phyloP scores from a whole-genome alignment of 2,329 filamentous ascomycete species.

The Calonectria hongkongensis region DNA sequence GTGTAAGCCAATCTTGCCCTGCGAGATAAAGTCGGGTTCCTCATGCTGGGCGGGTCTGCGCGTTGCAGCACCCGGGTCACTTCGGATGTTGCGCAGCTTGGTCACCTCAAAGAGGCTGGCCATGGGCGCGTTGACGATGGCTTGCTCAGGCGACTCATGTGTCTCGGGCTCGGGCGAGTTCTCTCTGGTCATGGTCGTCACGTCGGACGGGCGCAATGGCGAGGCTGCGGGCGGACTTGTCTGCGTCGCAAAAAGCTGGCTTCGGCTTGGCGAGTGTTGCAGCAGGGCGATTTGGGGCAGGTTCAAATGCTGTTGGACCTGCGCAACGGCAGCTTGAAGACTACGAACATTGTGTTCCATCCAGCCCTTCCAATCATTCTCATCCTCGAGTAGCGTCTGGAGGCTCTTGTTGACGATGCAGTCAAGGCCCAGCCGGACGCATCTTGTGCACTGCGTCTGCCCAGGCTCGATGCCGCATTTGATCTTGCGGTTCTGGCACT shows the following conservation, averaged over 20 bases:
- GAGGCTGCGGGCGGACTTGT: background rate
- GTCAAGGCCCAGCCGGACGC: slow-evolving; percentile 68
- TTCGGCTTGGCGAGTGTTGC: background rate
- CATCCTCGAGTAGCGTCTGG: slow-evolving; percentile 73
- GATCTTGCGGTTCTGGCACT: slow-evolving; percentile 73
- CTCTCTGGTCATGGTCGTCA: slow-evolving; percentile 59
- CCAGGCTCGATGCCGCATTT: slow-evolving; percentile 70
- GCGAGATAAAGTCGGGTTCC: slow-evolving; percentile 56
- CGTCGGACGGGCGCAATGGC: slow-evolving; percentile 31
- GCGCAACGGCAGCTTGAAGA: slow-evolving; percentile 53
- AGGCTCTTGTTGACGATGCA: slow-evolving; percentile 74
- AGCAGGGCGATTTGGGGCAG: slow-evolving; percentile 31
- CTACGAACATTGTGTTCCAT: slow-evolving; percentile 55
- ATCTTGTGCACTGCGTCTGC: slow-evolving; percentile 68
- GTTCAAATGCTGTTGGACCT: slow-evolving; percentile 52
- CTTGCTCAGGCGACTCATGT: slow-evolving; percentile 51
- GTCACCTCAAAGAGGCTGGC: slow-evolving; percentile 59
- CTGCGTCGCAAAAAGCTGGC: background rate
- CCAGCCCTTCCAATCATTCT: slow-evolving; percentile 65
- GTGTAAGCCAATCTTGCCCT: slow-evolving; percentile 51
- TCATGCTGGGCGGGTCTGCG: slow-evolving; percentile 36
- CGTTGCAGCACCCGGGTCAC: slow-evolving; percentile 52
- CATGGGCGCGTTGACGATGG: slow-evolving; percentile 58
- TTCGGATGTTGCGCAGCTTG: slow-evolving; percentile 58
- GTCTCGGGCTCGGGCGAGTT: slow-evolving; percentile 54